phyloP scores from a whole-genome alignment of 1,139 yeast genomes.

The Debaryomyces sp. region DNA sequence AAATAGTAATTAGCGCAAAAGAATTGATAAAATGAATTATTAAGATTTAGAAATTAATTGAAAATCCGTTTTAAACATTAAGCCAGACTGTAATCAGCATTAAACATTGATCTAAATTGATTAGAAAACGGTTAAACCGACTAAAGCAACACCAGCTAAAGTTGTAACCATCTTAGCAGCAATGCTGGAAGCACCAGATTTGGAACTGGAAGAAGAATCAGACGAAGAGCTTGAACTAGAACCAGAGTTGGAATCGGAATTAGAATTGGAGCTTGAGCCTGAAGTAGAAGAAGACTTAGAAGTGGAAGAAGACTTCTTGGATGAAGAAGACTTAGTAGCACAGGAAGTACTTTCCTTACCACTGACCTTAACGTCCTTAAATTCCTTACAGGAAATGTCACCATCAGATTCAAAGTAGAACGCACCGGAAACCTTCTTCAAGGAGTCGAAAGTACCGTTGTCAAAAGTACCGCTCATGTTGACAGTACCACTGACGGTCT shows the following conservation, averaged over 20 bases:
- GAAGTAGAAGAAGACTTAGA: conserved; percentile 28
- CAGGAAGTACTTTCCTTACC: conserved; percentile 74
- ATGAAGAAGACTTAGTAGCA: conserved; percentile 48
- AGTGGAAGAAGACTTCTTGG: conserved; percentile 32
- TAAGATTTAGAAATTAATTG: conserved; percentile 1
- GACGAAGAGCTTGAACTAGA: conserved; percentile 8
- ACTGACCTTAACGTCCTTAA: conserved; percentile 77
- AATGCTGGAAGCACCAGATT: conserved; percentile 30
- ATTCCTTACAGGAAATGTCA: conserved; percentile 73
- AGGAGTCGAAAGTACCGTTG: conserved; percentile 72
- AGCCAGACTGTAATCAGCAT: background rate
- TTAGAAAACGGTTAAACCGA: conserved; percentile 67
- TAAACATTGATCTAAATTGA: background rate
- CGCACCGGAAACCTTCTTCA: conserved; percentile 88
- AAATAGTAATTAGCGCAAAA: conserved; percentile 5
- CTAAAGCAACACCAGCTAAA: conserved; percentile 62
- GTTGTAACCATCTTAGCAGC: conserved; percentile 51
- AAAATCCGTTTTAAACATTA: background rate
- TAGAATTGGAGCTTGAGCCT: conserved; percentile 20
- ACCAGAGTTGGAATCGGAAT: background rate
- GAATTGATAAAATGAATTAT: background rate
- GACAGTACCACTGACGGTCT: conserved; percentile 86
- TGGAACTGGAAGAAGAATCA: conserved; percentile 24
- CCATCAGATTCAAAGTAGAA: conserved; percentile 78
- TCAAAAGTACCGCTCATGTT: conserved; percentile 77